Conservation (phyloP, 306 rosid species). For the Vachellia collinsii region DNA sequence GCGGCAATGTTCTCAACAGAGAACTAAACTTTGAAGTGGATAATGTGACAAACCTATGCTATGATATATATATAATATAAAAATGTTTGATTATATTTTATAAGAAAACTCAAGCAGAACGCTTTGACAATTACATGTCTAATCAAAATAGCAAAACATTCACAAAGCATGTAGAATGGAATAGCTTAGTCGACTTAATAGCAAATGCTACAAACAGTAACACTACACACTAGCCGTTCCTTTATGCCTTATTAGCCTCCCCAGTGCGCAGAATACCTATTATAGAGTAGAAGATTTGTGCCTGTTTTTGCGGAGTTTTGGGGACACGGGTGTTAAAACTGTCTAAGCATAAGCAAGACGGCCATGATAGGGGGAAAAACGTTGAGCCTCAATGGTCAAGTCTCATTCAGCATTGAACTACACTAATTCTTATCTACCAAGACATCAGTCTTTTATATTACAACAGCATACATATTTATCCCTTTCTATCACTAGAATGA, state of each 20-base stretch:
- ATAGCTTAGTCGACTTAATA: too few species aligned
- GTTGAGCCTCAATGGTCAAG: background rate
- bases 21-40: too few species aligned
- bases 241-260: background rate
- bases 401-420: constrained; percentile 32
- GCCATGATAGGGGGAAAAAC: constrained; percentile 1
- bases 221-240: background rate
- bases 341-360: background rate
- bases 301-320: background rate
- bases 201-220: too few species aligned
- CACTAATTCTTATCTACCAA: constrained; percentile 18
- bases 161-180: too few species aligned
- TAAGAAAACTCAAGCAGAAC: too few species aligned
- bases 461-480: constrained; percentile 33
- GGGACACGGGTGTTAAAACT: background rate
- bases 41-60: too few species aligned
- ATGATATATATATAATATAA: too few species aligned
- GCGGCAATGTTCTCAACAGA: too few species aligned
- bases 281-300: background rate
- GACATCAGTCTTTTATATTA: constrained; percentile 35
- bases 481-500: constrained; percentile 20
- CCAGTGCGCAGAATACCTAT: background rate
- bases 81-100: too few species aligned
- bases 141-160: too few species aligned
- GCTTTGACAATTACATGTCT: too few species aligned